These are phyloP conservation scores for Trypanosoma grayi DNA, from an alignment of 208 protist species.

Conservation along the genomic window DNA sequence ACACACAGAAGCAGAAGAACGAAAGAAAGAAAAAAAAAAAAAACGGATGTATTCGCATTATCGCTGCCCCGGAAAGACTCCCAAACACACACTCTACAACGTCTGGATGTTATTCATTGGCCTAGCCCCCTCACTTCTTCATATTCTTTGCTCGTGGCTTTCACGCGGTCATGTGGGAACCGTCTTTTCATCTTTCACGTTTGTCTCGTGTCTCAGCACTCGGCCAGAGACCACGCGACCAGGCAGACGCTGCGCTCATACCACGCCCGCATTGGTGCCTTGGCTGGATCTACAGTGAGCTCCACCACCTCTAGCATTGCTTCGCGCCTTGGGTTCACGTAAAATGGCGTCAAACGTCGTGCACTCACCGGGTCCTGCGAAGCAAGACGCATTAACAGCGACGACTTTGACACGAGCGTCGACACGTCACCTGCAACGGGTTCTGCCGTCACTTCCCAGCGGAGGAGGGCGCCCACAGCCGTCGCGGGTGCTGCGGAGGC, in stretches of 20 bases:
- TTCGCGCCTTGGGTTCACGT: conserved; percentile 71
- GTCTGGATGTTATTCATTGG: no score
- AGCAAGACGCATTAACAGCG: conserved; percentile 26
- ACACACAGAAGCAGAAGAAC: background rate
- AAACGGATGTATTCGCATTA: conserved; percentile 9
- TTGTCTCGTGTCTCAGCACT: conserved; percentile 7
- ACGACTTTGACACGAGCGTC: conserved; percentile 15
- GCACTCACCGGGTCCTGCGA: conserved; percentile 23
- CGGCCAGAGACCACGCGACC: conserved; percentile 55
- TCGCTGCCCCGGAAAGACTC: no score
- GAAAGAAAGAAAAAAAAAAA: conserved; percentile 22
- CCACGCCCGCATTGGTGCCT: conserved; percentile 41
- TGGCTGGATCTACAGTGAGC: conserved; percentile 28
- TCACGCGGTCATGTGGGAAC: no score
- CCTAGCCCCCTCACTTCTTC: background rate
- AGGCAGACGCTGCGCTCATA: conserved; percentile 87
- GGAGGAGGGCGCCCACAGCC: conserved; percentile 37
- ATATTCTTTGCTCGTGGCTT: background rate
- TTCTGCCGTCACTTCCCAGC: conserved; percentile 26
- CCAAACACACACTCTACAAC: no score
- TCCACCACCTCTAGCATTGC: conserved; percentile 76
- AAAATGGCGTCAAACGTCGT: conserved; percentile 71
- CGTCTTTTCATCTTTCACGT: background rate
- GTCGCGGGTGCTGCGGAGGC: conserved; percentile 28
- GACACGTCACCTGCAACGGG: background rate